Percentiles rank a stretch among this genome's conserved stretches.
Conservation (phyloP, 2,329 filamentous ascomycete species). For the Fusarium armeniacum region DNA sequence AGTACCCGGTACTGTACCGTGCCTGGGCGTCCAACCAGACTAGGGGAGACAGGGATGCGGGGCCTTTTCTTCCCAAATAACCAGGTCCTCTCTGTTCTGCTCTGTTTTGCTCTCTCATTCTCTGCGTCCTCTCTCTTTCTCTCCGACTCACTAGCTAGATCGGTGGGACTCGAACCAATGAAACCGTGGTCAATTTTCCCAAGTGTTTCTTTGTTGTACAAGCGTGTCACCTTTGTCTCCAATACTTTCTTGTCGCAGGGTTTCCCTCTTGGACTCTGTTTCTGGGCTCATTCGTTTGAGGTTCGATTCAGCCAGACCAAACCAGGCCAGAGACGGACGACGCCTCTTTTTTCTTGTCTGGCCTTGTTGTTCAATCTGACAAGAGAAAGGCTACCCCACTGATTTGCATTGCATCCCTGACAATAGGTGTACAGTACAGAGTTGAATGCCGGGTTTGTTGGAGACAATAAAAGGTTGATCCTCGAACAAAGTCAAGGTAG, state of each 20-base stretch:
- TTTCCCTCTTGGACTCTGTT: constrained; percentile 3
- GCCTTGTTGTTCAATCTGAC: constrained; percentile 3
- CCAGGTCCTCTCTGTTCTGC: constrained; percentile 9
- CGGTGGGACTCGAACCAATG: constrained; percentile 31
- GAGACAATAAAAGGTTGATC: constrained; percentile 3
- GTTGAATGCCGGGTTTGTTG: constrained; percentile 23
- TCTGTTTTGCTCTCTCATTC: not conserved
- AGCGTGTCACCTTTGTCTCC: constrained; percentile 41
- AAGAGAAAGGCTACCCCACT: constrained; percentile 30
- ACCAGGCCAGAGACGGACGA: not conserved
- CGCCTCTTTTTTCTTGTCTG: constrained; percentile 7
- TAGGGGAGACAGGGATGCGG: constrained; percentile 39
- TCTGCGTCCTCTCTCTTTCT: constrained; percentile 1
- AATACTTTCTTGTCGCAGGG: constrained; percentile 29
- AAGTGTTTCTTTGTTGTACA: constrained; percentile 36
- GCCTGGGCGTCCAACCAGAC: constrained; percentile 27
- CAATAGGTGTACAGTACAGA: not conserved
- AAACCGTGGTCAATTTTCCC: constrained; percentile 7
- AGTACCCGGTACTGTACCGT: constrained; percentile 38
- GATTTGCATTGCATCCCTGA: constrained; percentile 35
- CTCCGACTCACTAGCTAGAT: constrained; percentile 18
- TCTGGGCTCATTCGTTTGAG: constrained; percentile 17
- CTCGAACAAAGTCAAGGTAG: constrained; percentile 7
- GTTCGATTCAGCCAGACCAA: constrained; percentile 5
- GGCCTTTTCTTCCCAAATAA: constrained; percentile 39